These are phyloP conservation scores for Xylaria polymorpha DNA, from an alignment of 2,329 filamentous ascomycete species.

Conservation along the genomic window DNA sequence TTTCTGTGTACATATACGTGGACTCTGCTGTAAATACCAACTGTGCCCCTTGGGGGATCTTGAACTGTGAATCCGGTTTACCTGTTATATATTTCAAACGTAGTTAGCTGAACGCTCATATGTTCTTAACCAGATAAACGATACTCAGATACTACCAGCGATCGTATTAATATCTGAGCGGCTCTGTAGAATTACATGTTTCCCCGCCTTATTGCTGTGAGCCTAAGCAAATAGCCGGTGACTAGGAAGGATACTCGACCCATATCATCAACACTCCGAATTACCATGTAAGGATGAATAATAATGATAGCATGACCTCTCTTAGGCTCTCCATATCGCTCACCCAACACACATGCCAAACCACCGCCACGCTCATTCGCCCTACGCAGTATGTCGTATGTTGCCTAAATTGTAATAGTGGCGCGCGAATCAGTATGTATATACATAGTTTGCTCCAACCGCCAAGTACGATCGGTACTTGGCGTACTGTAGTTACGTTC, in stretches of 20 bases:
- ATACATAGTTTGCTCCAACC: constrained; percentile 17
- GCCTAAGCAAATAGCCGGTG: constrained; percentile 43
- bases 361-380: not conserved
- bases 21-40: not conserved
- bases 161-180: not conserved
- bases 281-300: constrained; percentile 42
- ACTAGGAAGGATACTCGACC: constrained; percentile 26
- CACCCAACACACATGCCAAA: not conserved
- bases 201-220: not conserved
- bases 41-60: not conserved
- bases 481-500: not conserved
- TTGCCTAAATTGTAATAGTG: not conserved
- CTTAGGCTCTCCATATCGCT: not conserved
- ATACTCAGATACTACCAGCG: not conserved
- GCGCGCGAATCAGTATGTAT: not conserved
- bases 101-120: not conserved
- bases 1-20: not conserved
- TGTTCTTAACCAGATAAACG: constrained; percentile 1
- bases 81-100: not conserved
- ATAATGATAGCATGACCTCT: constrained; percentile 8
- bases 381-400: not conserved
- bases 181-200: constrained; percentile 6
- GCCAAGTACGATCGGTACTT: constrained; percentile 19
- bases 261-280: constrained; percentile 40
- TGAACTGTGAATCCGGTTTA: not conserved